A percentile compares a stretch with the other conserved stretches of the same genome.
These are phyloP conservation scores for Aspergillus intermedius DNA, from an alignment of 2,329 filamentous ascomycete genomes.

Conservation along the genomic window DNA sequence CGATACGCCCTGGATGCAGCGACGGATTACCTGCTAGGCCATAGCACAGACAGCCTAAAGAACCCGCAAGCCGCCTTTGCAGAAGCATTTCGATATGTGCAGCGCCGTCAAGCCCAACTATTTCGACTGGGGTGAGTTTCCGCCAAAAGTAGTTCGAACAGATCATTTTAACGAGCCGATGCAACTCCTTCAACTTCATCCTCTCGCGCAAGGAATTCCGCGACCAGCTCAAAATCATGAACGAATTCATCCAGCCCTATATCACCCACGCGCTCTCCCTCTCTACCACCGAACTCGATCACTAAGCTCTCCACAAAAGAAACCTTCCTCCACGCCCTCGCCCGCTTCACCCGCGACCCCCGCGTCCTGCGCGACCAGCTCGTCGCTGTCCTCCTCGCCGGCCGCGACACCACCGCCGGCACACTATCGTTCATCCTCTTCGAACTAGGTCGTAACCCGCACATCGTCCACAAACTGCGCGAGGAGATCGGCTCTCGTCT, in stretches of 20 bases:
- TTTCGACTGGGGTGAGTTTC: conserved; percentile 52
- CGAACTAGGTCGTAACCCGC: conserved; percentile 67
- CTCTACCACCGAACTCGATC: conserved; percentile 62
- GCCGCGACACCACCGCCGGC: conserved; percentile 73
- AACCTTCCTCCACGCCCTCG: conserved; percentile 81
- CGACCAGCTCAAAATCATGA: conserved; percentile 59
- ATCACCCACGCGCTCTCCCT: conserved; percentile 68
- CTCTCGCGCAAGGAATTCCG: conserved; percentile 62
- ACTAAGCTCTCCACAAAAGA: conserved; percentile 64
- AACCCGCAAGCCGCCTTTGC: conserved; percentile 66
- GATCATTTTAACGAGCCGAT: neutral
- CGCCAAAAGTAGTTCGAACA: neutral
- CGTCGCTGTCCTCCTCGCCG: conserved; percentile 73
- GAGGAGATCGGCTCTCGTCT: conserved; percentile 63
- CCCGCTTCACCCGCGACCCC: conserved; percentile 63
- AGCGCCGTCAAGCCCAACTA: conserved; percentile 64
- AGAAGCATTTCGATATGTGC: conserved; percentile 73
- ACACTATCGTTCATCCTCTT: conserved; percentile 78
- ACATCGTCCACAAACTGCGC: conserved; percentile 61
- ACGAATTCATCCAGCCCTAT: conserved; percentile 69
- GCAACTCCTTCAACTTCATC: conserved; percentile 53
- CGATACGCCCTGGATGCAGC: conserved; percentile 76
- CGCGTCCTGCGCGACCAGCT: conserved; percentile 74
- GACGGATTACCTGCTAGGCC: conserved; percentile 78
- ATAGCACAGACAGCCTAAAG: conserved; percentile 57